These are phyloP conservation scores for Chlamydomonas incerta DNA, from an alignment of 139 green algal genomes.

Conservation along the genomic window DNA sequence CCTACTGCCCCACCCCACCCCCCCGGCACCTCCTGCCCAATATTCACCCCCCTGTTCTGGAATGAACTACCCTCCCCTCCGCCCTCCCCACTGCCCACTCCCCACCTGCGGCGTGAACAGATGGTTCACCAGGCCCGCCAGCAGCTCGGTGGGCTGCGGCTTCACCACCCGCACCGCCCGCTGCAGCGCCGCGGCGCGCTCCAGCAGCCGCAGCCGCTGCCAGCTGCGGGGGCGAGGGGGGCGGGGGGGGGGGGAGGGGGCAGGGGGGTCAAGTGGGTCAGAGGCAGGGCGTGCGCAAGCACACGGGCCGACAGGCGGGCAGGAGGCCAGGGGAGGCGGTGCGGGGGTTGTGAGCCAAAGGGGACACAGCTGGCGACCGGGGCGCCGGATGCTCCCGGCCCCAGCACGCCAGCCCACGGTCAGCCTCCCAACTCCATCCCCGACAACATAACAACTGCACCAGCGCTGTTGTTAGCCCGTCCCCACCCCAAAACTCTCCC, in stretches of 20 bases:
- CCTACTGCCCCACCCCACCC: too few species aligned
- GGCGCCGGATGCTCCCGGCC: too few species aligned
- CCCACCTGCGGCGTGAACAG: constrained; percentile 57
- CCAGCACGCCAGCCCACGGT: too few species aligned
- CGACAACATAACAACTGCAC: too few species aligned
- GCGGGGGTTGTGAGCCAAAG: too few species aligned
- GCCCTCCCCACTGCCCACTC: neutral
- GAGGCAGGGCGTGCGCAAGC: too few species aligned
- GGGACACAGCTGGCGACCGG: too few species aligned
- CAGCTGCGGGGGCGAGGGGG: constrained; percentile 44
- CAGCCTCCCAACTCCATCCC: neutral
- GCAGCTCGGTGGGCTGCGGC: constrained; percentile 63
- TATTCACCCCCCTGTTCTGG: neutral
- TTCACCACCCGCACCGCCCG: constrained; percentile 76
- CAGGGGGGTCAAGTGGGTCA: too few species aligned
- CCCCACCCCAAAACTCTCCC: too few species aligned
- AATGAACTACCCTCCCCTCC: neutral
- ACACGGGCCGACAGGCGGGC: too few species aligned
- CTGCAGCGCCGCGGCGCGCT: constrained; percentile 70
- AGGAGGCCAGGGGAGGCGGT: too few species aligned
- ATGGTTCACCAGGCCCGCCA: constrained; percentile 55
- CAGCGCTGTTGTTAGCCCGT: too few species aligned
- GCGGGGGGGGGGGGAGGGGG: neutral
- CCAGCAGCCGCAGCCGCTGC: constrained; percentile 59
- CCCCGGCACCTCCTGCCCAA: neutral